Conservation (phyloP, 768 basidiomycete species). For the Lentinula raphanica region DNA sequence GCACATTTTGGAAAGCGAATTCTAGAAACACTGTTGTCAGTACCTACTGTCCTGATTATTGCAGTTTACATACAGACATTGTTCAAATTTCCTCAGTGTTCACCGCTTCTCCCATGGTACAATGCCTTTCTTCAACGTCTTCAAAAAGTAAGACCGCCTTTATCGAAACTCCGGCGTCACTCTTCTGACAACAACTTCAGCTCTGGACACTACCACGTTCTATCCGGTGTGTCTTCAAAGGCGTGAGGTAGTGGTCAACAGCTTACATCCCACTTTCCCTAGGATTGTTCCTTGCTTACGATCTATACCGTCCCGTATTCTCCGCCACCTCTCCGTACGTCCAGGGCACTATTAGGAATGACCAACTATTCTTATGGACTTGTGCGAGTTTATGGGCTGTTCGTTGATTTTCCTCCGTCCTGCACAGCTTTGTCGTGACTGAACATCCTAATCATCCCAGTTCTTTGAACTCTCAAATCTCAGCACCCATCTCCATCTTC, state of each 20-base stretch:
- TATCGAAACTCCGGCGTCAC: neutral
- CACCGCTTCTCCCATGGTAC: constrained; percentile 95
- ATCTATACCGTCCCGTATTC: constrained; percentile 80
- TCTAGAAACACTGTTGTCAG: constrained; percentile 85
- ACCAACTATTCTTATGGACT: constrained; percentile 62
- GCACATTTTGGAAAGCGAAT: constrained; percentile 91
- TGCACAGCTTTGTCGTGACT: neutral
- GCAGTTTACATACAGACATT: neutral
- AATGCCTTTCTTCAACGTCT: constrained; percentile 81
- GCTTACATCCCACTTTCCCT: constrained; percentile 1
- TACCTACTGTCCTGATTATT: constrained; percentile 1
- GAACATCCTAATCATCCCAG: constrained; percentile 33
- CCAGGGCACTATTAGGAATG: constrained; percentile 54
- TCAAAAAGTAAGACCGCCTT: constrained; percentile 69
- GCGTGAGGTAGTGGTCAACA: neutral
- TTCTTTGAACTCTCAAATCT: constrained; percentile 84
- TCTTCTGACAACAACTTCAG: constrained; percentile 33
- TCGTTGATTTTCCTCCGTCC: constrained; percentile 25
- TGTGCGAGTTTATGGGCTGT: constrained; percentile 74
- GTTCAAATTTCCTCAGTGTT: constrained; percentile 42
- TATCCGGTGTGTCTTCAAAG: constrained; percentile 43
- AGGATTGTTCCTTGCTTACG: constrained; percentile 74
- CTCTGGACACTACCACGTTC: constrained; percentile 83
- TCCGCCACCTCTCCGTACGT: constrained; percentile 60
- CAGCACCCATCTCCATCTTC: constrained; percentile 74